These are phyloP conservation scores for Talaromyces marneffei DNA, from an alignment of 2,329 filamentous ascomycete genomes.

Conservation along the genomic window DNA sequence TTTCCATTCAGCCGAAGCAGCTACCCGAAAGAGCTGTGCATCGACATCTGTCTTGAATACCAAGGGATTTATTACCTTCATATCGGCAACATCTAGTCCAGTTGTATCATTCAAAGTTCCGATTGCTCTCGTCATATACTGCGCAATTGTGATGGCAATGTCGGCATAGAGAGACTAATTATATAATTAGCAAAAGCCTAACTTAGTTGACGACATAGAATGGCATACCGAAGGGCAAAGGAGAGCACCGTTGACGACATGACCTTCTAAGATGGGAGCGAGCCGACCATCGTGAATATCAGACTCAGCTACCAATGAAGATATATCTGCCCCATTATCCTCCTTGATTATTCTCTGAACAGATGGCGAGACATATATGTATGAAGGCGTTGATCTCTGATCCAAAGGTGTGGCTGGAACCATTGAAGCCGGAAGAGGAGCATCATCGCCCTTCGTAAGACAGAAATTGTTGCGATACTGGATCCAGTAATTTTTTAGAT, in stretches of 20 bases:
- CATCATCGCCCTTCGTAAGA: constrained; percentile 57
- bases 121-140: background rate
- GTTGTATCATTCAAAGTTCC: background rate
- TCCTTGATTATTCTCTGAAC: background rate
- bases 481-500: constrained; percentile 68
- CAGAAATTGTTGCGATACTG: constrained; percentile 66
- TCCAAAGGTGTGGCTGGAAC: background rate
- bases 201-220: background rate
- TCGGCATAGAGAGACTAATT: background rate
- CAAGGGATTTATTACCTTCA: background rate
- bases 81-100: background rate
- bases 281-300: constrained; percentile 14
- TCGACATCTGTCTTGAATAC: background rate
- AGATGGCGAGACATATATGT: background rate
- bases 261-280: constrained; percentile 13
- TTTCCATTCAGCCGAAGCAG: background rate
- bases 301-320: constrained; percentile 10
- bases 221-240: constrained; percentile 20
- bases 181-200: background rate
- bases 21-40: background rate
- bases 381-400: background rate
- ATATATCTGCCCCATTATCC: background rate
- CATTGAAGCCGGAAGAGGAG: background rate
- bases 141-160: background rate
- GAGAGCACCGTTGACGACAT: constrained; percentile 15